Percentiles rank a stretch among this genome's conserved stretches.
These are phyloP conservation scores for Colletotrichum zoysiae DNA, from an alignment of 2,329 filamentous ascomycete species.

Conservation along the genomic window DNA sequence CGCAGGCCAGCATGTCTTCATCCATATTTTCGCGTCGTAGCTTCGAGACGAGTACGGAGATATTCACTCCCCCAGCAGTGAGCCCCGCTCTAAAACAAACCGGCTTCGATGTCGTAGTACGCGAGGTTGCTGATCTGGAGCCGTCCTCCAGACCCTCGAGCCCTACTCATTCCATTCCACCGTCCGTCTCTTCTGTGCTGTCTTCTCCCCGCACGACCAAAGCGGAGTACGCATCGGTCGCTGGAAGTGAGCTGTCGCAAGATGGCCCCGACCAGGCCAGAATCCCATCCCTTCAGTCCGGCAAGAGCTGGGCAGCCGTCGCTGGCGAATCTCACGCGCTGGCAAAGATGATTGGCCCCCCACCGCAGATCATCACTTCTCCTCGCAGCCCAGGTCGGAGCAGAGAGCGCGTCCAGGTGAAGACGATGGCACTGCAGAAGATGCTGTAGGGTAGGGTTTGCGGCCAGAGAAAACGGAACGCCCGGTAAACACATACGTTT, in stretches of 20 bases:
- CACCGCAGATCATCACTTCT: not conserved
- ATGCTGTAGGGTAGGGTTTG: not conserved
- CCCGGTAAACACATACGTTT: not conserved
- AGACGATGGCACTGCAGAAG: no score
- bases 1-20: slow-evolving; percentile 53
- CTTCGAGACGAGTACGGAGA: slow-evolving; percentile 46
- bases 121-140: slow-evolving; percentile 30
- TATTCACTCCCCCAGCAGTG: slow-evolving; percentile 48
- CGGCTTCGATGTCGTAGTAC: slow-evolving; percentile 18
- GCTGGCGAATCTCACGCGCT: slow-evolving; percentile 43
- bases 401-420: not conserved
- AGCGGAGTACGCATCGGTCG: slow-evolving; percentile 21
- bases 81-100: slow-evolving; percentile 48
- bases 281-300: slow-evolving; percentile 49
- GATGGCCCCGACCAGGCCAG: slow-evolving; percentile 34
- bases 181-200: slow-evolving; percentile 45
- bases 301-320: slow-evolving; percentile 58
- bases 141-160: slow-evolving; percentile 43
- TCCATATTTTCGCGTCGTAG: slow-evolving; percentile 56
- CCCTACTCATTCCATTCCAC: slow-evolving; percentile 46
- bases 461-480: no score
- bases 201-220: slow-evolving; percentile 49
- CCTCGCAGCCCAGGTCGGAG: not conserved
- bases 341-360: slow-evolving; percentile 18
- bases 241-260: slow-evolving; percentile 20